Conservation (phyloP, 2,329 filamentous ascomycete species). For the Calonectria montana region DNA sequence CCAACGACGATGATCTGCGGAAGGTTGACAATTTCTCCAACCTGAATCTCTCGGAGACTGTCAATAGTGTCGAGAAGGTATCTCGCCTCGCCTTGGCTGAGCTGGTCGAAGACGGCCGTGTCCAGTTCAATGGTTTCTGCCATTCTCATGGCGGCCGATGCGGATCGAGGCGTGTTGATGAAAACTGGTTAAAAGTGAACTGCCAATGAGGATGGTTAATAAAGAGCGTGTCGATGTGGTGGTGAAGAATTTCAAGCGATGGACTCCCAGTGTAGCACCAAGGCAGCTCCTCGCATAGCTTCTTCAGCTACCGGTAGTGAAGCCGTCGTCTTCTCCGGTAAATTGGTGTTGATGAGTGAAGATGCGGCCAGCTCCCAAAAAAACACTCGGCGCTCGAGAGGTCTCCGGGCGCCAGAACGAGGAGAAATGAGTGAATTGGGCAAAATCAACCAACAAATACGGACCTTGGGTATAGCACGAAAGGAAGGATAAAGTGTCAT, state of each 20-base stretch:
- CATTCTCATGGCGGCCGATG: slow-evolving; percentile 3
- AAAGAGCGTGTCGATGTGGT: neutral
- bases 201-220: neutral
- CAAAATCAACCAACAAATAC: neutral
- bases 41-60: slow-evolving; percentile 21
- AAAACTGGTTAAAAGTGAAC: neutral
- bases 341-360: neutral
- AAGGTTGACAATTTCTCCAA: slow-evolving; percentile 48
- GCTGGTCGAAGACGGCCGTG: slow-evolving; percentile 17
- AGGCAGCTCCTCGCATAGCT: neutral
- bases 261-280: neutral
- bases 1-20: slow-evolving; percentile 68
- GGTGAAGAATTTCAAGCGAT: neutral
- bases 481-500: neutral
- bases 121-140: slow-evolving; percentile 15
- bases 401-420: neutral
- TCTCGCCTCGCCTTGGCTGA: slow-evolving; percentile 17
- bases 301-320: neutral
- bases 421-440: neutral
- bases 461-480: slow-evolving; percentile 1
- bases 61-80: slow-evolving; percentile 22
- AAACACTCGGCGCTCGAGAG: neutral
- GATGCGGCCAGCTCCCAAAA: neutral
- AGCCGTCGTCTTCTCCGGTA: neutral
- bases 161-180: neutral